These are phyloP conservation scores for Tulasnella calospora DNA, from an alignment of 768 basidiomycete genomes.

Conservation along the genomic window DNA sequence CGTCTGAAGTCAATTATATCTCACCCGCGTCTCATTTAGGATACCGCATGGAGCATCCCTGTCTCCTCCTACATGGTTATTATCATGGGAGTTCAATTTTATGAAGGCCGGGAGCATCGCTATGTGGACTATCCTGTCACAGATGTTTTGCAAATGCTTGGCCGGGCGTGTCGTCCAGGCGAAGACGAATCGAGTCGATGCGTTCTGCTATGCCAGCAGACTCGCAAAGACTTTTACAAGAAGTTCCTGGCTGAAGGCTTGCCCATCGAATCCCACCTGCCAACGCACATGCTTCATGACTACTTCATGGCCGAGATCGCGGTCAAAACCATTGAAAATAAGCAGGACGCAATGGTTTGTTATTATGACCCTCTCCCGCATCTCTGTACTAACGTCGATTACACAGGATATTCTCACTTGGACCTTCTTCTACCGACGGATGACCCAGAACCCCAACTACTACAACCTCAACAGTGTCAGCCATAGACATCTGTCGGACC, in stretches of 20 bases:
- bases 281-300: conserved; percentile 86
- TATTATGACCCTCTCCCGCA: not conserved
- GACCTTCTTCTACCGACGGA: conserved; percentile 96
- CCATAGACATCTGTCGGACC: conserved; percentile 92
- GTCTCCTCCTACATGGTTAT: conserved; percentile 96
- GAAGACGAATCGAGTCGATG: conserved; percentile 89
- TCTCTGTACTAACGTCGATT: conserved; percentile 15
- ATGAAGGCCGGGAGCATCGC: conserved; percentile 95
- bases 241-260: conserved; percentile 97
- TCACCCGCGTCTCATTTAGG: conserved; percentile 44
- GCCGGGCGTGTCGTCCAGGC: conserved; percentile 85
- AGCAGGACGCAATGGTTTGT: conserved; percentile 88
- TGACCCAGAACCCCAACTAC: conserved; percentile 96
- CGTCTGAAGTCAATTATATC: not conserved
- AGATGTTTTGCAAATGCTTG: conserved; percentile 99
- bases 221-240: conserved; percentile 97
- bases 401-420: conserved; percentile 89
- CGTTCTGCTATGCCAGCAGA: conserved; percentile 96
- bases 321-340: conserved; percentile 98
- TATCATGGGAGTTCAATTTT: conserved; percentile 98
- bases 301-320: conserved; percentile 98
- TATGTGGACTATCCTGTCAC: conserved; percentile 98
- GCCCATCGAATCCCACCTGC: conserved; percentile 92
- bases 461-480: conserved; percentile 93
- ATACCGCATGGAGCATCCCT: conserved; percentile 93